Evolutionary conservation across 192 early-diverging fungal species (phyloP), one percentile per base, ranked within the genome.

Genomic region (Coemansia biformis): DNA sequence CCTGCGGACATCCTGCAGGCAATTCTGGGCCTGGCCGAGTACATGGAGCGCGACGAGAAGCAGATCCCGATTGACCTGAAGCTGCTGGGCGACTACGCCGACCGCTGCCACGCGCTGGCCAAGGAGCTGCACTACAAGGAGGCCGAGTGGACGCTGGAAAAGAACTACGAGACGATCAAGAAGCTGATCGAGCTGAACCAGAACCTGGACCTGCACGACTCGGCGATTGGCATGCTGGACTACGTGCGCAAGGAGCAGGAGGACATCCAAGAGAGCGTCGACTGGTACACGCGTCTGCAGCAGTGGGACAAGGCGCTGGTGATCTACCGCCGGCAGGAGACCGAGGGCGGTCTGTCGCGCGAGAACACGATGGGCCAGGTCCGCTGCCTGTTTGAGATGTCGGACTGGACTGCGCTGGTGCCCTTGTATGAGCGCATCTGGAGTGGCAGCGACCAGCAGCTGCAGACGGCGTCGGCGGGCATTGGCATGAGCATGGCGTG

Each of bases 71-170:
- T 97, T 49, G 91, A 94, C 45, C 89, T 95, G 38, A 78, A 86
- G 21, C 87, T 86, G 4, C 72, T 99, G 17, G 92, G 90, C 11
- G 74, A 79, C 19, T 97, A 90, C 51, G 96, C 96, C 4, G 79
- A 84, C 44, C 88, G 87, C 46, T 96, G 92, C 50, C 91, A 97
- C 58, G 93, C 96, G 1, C 88, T 88, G 60, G 93, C 96, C 26
- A 97, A 97, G 71, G 96, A 94, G n/a, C 76, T 99, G 38, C 96
- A 97, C 57, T 99, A 97, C 75, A 92, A 91, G 51, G 96, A 99
- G 66, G 77, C 90, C 5, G 91, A 96, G 76, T 98, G 94, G 66
- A 75, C 86, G 16, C 72, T 83, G 7, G 87, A 91, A 26, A 83
- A 88, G 22, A 78, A 87, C 5, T 81, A 88, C 21, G 84, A 86